phyloP scores from a whole-genome alignment of 768 basidiomycete species.

The Panaeolus papilionaceus region DNA sequence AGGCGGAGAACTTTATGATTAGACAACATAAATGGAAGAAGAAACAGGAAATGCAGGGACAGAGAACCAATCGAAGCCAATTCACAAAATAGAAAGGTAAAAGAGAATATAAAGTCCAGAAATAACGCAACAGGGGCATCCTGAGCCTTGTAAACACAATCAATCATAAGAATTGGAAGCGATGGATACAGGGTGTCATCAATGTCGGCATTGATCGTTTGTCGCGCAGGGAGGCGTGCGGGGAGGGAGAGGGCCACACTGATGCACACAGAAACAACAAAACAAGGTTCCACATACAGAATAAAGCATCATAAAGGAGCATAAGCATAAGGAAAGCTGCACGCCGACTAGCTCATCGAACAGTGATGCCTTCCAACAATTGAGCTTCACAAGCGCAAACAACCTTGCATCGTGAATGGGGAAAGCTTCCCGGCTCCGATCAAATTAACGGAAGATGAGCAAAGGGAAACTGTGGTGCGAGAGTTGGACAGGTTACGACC shows the following conservation, averaged over 20 bases:
- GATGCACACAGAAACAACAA: background rate
- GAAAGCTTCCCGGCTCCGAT: constrained; percentile 7
- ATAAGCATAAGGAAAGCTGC: background rate
- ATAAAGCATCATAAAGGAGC: background rate
- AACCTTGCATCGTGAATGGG: background rate
- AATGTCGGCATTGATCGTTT: background rate
- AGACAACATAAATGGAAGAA: background rate
- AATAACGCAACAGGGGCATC: background rate
- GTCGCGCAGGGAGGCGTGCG: background rate
- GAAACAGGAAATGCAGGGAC: background rate
- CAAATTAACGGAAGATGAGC: constrained; percentile 2
- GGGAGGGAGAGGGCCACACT: background rate
- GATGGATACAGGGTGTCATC: background rate
- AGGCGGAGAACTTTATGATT: background rate
- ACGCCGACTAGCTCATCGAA: background rate
- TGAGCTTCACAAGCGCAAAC: background rate
- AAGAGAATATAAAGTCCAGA: background rate
- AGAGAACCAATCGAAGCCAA: background rate
- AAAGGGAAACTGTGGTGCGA: background rate
- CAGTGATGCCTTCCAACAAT: background rate
- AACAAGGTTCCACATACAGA: background rate
- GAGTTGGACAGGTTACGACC: background rate
- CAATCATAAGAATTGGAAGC: constrained; percentile 6
- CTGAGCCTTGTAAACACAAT: background rate
- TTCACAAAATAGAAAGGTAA: background rate